phyloP scores from a whole-genome alignment of 345 rosid species.

The Melastoma malabathricum region DNA sequence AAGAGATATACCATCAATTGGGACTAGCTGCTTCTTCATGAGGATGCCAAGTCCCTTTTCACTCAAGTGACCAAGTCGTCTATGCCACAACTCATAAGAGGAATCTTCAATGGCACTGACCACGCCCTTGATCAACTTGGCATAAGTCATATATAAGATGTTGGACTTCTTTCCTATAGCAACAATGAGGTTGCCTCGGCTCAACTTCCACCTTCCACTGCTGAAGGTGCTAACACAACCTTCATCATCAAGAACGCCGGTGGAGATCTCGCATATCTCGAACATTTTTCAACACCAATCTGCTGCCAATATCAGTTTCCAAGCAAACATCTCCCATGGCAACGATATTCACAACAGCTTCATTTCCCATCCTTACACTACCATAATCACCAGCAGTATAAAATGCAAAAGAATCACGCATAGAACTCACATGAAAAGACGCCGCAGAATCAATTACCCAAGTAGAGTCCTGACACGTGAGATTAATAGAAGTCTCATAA shows the following conservation, averaged over 20 bases:
- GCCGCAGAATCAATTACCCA: too few relatives aligned
- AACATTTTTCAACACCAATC: neutral
- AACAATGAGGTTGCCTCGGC: neutral
- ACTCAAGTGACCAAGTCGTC: neutral
- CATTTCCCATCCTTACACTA: neutral
- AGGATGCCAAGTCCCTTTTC: neutral
- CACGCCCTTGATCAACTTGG: neutral
- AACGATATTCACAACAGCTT: neutral
- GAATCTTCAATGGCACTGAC: neutral
- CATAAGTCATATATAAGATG: neutral
- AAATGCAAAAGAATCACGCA: neutral
- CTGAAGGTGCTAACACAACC: neutral
- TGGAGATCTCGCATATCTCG: neutral
- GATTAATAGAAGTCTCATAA: neutral
- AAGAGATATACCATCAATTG: neutral
- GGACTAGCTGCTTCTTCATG: too few relatives aligned
- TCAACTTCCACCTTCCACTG: neutral
- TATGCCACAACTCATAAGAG: constrained; percentile 1
- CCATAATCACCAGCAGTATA: neutral
- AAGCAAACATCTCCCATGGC: neutral
- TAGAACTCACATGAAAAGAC: too few relatives aligned
- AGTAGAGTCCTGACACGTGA: too few relatives aligned
- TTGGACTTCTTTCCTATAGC: neutral
- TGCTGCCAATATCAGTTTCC: neutral
- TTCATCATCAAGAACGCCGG: neutral